phyloP scores from a whole-genome alignment of 495 filamentous ascomycete species.

The Trichoderma erinaceum region DNA sequence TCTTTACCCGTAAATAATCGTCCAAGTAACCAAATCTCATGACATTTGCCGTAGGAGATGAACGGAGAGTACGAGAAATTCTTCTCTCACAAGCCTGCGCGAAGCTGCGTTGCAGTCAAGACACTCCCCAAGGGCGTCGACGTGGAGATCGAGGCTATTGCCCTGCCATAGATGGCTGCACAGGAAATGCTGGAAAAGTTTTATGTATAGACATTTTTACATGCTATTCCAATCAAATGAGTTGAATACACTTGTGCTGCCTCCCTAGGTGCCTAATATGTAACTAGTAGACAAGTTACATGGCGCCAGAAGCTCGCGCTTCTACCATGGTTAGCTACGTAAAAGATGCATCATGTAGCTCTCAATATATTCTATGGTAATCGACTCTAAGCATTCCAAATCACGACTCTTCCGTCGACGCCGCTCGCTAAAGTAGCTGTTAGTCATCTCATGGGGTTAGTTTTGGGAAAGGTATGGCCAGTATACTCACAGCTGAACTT shows the following conservation, averaged over 20 bases:
- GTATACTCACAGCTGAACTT: slow-evolving; percentile 81
- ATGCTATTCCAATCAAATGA: slow-evolving; percentile 20
- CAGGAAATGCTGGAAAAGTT: background rate
- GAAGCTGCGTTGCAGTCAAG: slow-evolving; percentile 87
- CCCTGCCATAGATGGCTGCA: slow-evolving; percentile 49
- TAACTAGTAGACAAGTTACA: background rate
- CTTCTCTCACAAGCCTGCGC: slow-evolving; percentile 82
- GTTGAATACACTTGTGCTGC: slow-evolving; percentile 13
- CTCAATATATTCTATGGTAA: background rate
- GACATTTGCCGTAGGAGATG: slow-evolving; percentile 50
- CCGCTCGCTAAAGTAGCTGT: slow-evolving; percentile 63
- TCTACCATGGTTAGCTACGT: background rate
- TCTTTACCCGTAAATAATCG: background rate
- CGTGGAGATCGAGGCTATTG: slow-evolving; percentile 90
- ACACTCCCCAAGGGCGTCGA: slow-evolving; percentile 84
- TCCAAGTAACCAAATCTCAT: background rate
- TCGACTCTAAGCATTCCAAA: slow-evolving; percentile 44
- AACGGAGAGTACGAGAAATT: slow-evolving; percentile 83
- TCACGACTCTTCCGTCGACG: slow-evolving; percentile 89
- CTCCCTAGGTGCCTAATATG: slow-evolving; percentile 26
- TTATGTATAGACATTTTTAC: background rate
- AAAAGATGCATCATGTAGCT: background rate
- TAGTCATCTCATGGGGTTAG: slow-evolving; percentile 27
- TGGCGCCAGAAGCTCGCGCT: background rate
- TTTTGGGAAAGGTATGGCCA: no score